These are phyloP conservation scores for Smallanthus sonchifolius DNA, from an alignment of 129 eudicot species.

Conservation along the genomic window DNA sequence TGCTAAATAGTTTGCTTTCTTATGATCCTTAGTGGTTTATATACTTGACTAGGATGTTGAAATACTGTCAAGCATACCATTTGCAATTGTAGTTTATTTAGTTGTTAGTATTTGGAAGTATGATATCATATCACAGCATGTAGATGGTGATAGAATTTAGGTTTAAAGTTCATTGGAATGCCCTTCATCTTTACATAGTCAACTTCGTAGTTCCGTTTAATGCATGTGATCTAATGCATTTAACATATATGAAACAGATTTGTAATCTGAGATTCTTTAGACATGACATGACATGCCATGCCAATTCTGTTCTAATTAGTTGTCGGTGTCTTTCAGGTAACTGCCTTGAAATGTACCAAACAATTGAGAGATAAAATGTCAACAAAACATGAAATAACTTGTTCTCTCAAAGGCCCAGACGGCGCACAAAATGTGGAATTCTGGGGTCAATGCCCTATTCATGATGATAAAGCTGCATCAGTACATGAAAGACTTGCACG, in stretches of 20 bases:
- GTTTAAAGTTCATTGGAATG: not conserved
- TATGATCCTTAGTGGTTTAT: not conserved
- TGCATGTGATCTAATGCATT: not conserved
- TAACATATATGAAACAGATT: conserved; percentile 10
- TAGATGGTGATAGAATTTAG: conserved; percentile 1
- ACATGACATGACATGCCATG: conserved; percentile 12
- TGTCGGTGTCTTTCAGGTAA: conserved; percentile 28
- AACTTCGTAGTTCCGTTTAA: not conserved
- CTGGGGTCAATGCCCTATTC: conserved; percentile 43
- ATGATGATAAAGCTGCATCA: conserved; percentile 9
- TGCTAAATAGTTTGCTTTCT: not conserved
- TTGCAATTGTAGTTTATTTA: not conserved
- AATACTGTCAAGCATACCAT: not conserved
- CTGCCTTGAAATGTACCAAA: conserved; percentile 45
- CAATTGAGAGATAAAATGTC: conserved; percentile 22
- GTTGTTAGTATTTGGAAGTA: not conserved
- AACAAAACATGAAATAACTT: conserved; percentile 21
- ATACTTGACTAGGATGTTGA: conserved; percentile 8
- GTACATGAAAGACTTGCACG: conserved; percentile 24
- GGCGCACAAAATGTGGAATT: conserved; percentile 20
- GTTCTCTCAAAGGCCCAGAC: conserved; percentile 33
- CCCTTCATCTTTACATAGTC: not conserved
- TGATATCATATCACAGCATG: not conserved
- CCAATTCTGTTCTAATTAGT: conserved; percentile 7
- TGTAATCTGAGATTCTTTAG: conserved; percentile 17